These are phyloP conservation scores for Filobasidium uniguttulatum DNA, from an alignment of 1,284 basidiomycete species.

Conservation along the genomic window DNA sequence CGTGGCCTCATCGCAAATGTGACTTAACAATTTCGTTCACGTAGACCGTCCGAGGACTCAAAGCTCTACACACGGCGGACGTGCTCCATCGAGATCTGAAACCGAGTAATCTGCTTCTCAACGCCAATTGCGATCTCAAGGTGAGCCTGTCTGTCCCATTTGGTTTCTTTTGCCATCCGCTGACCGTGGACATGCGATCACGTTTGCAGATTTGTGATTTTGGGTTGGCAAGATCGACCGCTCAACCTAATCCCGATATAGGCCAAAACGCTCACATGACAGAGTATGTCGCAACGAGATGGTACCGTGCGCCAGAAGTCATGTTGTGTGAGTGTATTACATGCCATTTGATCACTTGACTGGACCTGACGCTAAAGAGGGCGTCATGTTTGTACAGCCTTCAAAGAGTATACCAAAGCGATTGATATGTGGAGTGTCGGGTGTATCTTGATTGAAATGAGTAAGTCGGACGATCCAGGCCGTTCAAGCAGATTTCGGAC, in stretches of 20 bases:
- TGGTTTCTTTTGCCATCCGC: neutral
- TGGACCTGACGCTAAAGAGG: neutral
- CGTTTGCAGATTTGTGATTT: slow-evolving; percentile 58
- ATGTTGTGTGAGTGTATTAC: slow-evolving; percentile 52
- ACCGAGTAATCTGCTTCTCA: slow-evolving; percentile 79
- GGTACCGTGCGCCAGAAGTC: slow-evolving; percentile 89
- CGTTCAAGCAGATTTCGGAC: neutral
- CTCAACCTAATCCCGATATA: slow-evolving; percentile 60
- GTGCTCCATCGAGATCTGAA: slow-evolving; percentile 82
- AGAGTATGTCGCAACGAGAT: slow-evolving; percentile 83
- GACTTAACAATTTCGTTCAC: neutral
- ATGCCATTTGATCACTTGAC: neutral
- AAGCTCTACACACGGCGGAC: slow-evolving; percentile 81
- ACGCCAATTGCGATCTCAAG: slow-evolving; percentile 90
- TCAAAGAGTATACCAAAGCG: slow-evolving; percentile 82
- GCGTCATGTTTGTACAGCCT: slow-evolving; percentile 39
- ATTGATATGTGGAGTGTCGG: slow-evolving; percentile 92
- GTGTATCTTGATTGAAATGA: slow-evolving; percentile 87
- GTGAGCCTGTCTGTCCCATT: slow-evolving; percentile 37
- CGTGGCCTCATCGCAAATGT: neutral
- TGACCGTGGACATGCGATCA: neutral
- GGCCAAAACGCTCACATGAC: slow-evolving; percentile 85
- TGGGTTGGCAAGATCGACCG: slow-evolving; percentile 69
- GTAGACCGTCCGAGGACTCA: slow-evolving; percentile 73
- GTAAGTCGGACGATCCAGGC: slow-evolving; percentile 19